phyloP scores from a whole-genome alignment of 305 asterid genomes.

The Ilex paraguariensis region DNA sequence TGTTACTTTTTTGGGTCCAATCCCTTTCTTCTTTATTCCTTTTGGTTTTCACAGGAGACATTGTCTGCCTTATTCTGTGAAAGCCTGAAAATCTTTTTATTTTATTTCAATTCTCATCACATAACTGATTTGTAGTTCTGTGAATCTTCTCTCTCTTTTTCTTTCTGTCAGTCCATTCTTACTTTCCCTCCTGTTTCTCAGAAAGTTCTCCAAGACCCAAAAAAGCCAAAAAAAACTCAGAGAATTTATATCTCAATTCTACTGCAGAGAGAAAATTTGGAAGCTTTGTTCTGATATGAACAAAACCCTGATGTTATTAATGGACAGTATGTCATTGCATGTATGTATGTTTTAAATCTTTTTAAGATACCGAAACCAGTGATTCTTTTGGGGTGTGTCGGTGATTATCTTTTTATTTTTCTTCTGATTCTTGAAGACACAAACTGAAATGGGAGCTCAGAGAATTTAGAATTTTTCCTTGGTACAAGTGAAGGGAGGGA shows the following conservation, averaged over 20 bases:
- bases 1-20: conserved; percentile 31
- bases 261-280: neutral
- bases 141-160: conserved; percentile 28
- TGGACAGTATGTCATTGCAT: too few relatives aligned
- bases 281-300: too few relatives aligned
- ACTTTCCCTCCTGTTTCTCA: conserved; percentile 9
- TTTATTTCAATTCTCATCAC: conserved; percentile 27
- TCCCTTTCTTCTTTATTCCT: conserved; percentile 13
- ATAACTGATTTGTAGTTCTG: conserved; percentile 38
- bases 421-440: too few relatives aligned
- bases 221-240: conserved; percentile 11
- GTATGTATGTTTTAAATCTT: neutral
- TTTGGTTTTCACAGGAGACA: conserved; percentile 12
- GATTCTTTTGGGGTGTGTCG: neutral
- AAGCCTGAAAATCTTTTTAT: conserved; percentile 21
- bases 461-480: conserved; percentile 2
- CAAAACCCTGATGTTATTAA: too few relatives aligned
- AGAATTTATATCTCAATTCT: neutral
- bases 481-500: conserved; percentile 16
- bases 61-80: conserved; percentile 25
- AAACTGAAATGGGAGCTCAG: too few relatives aligned
- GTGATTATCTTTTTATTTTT: too few relatives aligned
- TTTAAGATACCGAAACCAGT: neutral
- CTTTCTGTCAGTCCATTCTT: neutral
- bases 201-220: conserved; percentile 12